phyloP scores from a whole-genome alignment of 768 basidiomycete species.

The Boletus sp. region DNA sequence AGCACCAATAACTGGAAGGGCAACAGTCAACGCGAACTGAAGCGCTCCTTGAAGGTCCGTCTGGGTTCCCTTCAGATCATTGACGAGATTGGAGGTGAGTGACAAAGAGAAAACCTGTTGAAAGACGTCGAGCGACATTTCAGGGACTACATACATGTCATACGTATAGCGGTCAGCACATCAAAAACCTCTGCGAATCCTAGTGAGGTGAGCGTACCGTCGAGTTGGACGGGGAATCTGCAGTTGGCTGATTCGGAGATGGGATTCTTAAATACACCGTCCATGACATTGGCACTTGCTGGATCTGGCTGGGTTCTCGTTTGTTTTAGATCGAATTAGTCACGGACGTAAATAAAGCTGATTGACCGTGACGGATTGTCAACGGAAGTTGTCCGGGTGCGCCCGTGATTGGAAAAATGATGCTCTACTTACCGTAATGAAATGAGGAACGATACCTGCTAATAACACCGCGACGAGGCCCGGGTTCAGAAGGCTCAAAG shows the following conservation, averaged over 20 bases:
- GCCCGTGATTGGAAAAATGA: no score
- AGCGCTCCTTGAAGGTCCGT: not conserved
- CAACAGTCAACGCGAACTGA: not conserved
- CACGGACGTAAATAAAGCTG: no score
- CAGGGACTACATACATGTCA: not conserved
- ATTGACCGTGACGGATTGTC: no score
- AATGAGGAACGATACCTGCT: no score
- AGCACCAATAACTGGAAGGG: not conserved
- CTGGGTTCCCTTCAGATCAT: not conserved
- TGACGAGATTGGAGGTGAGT: not conserved
- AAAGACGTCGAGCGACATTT: constrained; percentile 15
- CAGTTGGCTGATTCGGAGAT: not conserved
- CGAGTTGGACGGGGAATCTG: not conserved
- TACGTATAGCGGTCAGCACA: not conserved
- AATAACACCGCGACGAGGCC: no score
- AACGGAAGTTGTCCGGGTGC: no score
- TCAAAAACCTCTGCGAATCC: not conserved
- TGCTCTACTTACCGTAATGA: no score
- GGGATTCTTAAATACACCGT: not conserved
- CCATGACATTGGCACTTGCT: no score
- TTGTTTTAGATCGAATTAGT: no score
- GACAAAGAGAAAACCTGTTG: constrained; percentile 18
- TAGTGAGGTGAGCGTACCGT: not conserved
- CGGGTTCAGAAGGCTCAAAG: no score
- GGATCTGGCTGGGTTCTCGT: no score